Evolutionary conservation across 139 green algal species (phyloP).

Genomic region (Limnomonas spitsbergensis): DNA sequence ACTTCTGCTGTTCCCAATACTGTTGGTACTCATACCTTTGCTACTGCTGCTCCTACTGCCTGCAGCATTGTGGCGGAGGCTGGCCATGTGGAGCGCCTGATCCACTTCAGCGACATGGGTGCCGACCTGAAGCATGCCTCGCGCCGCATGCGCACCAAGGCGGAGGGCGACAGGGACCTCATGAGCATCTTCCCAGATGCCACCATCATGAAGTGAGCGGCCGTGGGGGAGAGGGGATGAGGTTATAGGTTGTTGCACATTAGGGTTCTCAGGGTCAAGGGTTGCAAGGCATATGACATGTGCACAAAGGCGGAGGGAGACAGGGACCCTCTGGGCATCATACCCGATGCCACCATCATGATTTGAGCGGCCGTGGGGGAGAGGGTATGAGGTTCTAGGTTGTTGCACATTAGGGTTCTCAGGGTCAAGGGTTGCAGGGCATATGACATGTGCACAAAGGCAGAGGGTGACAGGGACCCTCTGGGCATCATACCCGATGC

Average conservation of each 20-base stretch:
- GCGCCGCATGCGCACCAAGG: constrained; percentile 75
- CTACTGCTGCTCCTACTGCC: no score
- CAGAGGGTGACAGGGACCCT: constrained; percentile 40
- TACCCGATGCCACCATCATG: constrained; percentile 48
- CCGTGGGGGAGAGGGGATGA: background rate
- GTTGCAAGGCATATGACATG: no score
- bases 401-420: background rate
- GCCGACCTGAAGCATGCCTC: constrained; percentile 59
- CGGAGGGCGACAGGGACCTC: constrained; percentile 43
- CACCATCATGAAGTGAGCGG: constrained; percentile 41
- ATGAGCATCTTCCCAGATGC: constrained; percentile 32
- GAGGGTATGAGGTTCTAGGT: constrained; percentile 35
- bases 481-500: constrained; percentile 32
- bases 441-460: constrained; percentile 82
- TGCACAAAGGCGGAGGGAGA: constrained; percentile 70
- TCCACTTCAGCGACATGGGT: constrained; percentile 78
- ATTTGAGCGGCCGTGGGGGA: background rate
- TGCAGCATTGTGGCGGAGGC: constrained; percentile 12
- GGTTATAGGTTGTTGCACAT: constrained; percentile 32
- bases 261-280: no score
- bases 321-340: constrained; percentile 23
- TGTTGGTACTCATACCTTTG: background rate
- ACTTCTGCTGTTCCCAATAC: background rate
- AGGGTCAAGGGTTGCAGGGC: no score
- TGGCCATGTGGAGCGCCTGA: constrained; percentile 61